Evolutionary conservation across 2,329 filamentous ascomycete genomes (phyloP).

Genomic region (Xylaria sp.): DNA sequence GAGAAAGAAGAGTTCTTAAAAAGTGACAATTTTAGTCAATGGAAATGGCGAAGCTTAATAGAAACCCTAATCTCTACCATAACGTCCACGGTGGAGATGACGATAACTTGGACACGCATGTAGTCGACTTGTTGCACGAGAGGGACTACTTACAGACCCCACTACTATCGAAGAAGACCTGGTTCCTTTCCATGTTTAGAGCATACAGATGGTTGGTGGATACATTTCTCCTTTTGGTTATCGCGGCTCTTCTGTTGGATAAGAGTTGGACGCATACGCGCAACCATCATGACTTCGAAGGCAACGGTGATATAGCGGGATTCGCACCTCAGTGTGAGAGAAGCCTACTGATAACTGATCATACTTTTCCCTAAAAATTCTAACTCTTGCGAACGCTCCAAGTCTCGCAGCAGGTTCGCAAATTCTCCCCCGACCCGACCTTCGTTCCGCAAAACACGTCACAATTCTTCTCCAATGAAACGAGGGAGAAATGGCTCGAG

Average conservation of each 20-base stretch:
- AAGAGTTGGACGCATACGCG: conserved; percentile 40
- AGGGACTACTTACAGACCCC: conserved; percentile 46
- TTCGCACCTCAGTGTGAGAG: conserved; percentile 54
- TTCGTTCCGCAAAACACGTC: conserved; percentile 55
- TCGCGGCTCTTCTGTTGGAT: conserved; percentile 53
- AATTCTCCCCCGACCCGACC: conserved; percentile 52
- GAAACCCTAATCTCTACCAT: conserved; percentile 24
- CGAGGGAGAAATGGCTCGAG: conserved; percentile 52
- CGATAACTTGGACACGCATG: conserved; percentile 44
- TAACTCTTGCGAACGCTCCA: background rate
- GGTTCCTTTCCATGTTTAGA: conserved; percentile 39
- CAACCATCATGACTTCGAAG: conserved; percentile 46
- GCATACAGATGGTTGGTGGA: conserved; percentile 50
- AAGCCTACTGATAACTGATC: conserved; percentile 33
- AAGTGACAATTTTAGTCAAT: background rate
- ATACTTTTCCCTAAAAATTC: background rate
- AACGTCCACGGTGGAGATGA: conserved; percentile 40
- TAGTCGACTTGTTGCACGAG: conserved; percentile 46
- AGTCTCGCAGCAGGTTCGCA: conserved; percentile 55
- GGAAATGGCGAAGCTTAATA: conserved; percentile 31
- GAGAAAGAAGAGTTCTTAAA: no score
- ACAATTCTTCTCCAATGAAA: conserved; percentile 53
- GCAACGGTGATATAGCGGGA: conserved; percentile 54
- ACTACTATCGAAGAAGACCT: conserved; percentile 30
- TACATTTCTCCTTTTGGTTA: conserved; percentile 50